Evolutionary conservation across 495 filamentous ascomycete species (phyloP).

Genomic region (Lophiotrema nucula): DNA sequence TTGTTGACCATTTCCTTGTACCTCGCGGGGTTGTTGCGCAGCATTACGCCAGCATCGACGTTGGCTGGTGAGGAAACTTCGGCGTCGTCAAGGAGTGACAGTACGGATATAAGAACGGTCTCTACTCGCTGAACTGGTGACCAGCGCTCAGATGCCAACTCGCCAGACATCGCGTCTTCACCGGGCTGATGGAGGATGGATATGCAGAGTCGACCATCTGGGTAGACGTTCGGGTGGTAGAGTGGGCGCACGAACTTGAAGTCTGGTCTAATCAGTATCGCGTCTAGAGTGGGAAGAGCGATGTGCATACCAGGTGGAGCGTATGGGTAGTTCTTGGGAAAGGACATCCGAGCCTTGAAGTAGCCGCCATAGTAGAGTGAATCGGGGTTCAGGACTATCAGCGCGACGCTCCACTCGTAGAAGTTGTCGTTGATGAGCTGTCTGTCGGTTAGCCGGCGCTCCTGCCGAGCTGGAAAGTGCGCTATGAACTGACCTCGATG

Average conservation of each 20-base stretch:
- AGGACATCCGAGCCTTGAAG: slow-evolving; percentile 84
- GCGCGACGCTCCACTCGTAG: slow-evolving; percentile 79
- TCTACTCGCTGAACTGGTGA: slow-evolving; percentile 89
- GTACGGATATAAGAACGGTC: slow-evolving; percentile 86
- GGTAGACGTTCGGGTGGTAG: slow-evolving; percentile 92
- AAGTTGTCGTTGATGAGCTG: slow-evolving; percentile 71
- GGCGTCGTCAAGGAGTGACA: slow-evolving; percentile 91
- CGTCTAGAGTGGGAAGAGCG: neutral
- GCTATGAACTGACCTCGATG: slow-evolving; percentile 61
- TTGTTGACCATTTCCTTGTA: slow-evolving; percentile 69
- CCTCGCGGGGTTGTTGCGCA: slow-evolving; percentile 64
- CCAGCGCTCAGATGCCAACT: slow-evolving; percentile 87
- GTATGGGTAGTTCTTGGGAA: slow-evolving; percentile 87
- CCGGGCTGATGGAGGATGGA: slow-evolving; percentile 92
- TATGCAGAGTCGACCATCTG: slow-evolving; percentile 88
- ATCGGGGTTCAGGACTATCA: slow-evolving; percentile 89
- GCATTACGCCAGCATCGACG: slow-evolving; percentile 85
- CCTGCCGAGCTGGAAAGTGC: neutral
- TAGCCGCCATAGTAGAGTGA: slow-evolving; percentile 91
- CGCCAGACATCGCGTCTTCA: slow-evolving; percentile 88
- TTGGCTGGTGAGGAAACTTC: slow-evolving; percentile 93
- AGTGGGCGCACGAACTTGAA: slow-evolving; percentile 82
- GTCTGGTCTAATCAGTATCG: slow-evolving; percentile 42
- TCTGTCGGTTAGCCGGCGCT: slow-evolving; percentile 33
- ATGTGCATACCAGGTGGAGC: slow-evolving; percentile 69